Evolutionary conservation across 495 filamentous ascomycete species (phyloP), one percentile per base, ranked within the genome.

Genomic region (Xylaria acuta): DNA sequence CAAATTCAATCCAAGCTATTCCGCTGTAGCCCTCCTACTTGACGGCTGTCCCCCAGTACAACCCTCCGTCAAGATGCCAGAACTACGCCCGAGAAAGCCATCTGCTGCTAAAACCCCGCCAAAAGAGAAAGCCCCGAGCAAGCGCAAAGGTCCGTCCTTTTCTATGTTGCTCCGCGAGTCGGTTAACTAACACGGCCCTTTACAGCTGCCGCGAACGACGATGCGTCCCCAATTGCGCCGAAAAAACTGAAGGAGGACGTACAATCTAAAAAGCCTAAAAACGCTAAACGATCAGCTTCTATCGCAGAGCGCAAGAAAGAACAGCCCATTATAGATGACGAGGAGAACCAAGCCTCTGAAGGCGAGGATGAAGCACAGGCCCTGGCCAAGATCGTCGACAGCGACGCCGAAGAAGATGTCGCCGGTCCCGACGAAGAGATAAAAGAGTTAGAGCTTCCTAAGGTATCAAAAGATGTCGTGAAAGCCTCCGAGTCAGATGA

Each of bases 351-450:
- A 63, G 82, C 81, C 73, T 66, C 78, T 22, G 85, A 87, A 54
- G 73, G 78, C 25, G 80, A 85, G 40, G 80, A 74, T 8, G 73
- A 85, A 34, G 81, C 82, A 88, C 73, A 88, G 84, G 75, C 93
- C 85, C 63, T 89, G 89, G 71, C 90, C 90, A 76, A 91, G 86
- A 75, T 92, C 25, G 94, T 97, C 77, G 94, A 97, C 80, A 94
- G 91, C 82, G 92, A 90, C 72, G 88, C 90, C 56, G 91, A 92
- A 54, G 88, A 88, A 56, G 86, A 88, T 43, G 84, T 81, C 62
- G 87, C 87, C 58, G 84, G 87, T 72, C 87, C 84, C 73, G 58
- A 78, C 66, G 74, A 83, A 74, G 70, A 87, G 73, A 86, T 88
- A 43, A 84, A 90, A 69, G 77, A 84, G 64, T 1, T 51, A 32